Base-by-base conservation (phyloP, 1,284 basidiomycete genomes). In the Trametes sp. region DNA sequence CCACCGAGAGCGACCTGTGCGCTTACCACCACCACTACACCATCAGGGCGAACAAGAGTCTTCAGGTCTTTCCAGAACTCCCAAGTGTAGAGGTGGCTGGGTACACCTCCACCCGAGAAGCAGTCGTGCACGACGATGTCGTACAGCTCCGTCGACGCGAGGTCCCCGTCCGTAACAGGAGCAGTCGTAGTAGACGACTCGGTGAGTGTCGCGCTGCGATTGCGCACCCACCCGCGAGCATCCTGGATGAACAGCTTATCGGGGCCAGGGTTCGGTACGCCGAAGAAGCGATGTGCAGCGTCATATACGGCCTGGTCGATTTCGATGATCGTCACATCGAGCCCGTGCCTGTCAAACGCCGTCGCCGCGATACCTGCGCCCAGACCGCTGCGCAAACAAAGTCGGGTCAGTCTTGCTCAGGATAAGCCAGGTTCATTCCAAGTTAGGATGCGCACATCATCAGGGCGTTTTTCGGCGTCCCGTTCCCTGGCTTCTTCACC, bases 121-220 rank as follows among this genome's bases (percentile, higher is more conserved):
- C 92, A 93, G 72, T 97, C 96, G 70, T 98, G 96, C 0, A 97
- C 80, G 21, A 95, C 84, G 68, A 92, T 87, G 73, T 93, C 92
- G 74, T 87, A 97, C 26, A 73, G 74, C 33, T 76, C 71, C 68
- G 19, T 38, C 4, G 41, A 36, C 1, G 56, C 19, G 11, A 59
- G 24, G 11, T 54, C 28, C 8, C 57, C 24, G 19, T 72, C 70
- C 38, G 70, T 61, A n/a, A 69, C 74, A 0, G 52, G 28, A 7
- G 52, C 51, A 13, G 28, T 48, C 9, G 33, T 23, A 19, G 24
- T 57, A 8, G 52, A 23, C 13, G 59, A 60, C 49, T 71, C 68
- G 52, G 76, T 74, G 45, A 77, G 64, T 42, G 69, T 69, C 33
- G 64, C 69, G 19, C 75, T 76, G 61, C 82, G 80, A 29, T 78